Percentiles rank a stretch among this genome's conserved stretches.
Evolutionary conservation across 148 eudicot genomes (phyloP).

Genomic region (Chenopodium formosanum): DNA sequence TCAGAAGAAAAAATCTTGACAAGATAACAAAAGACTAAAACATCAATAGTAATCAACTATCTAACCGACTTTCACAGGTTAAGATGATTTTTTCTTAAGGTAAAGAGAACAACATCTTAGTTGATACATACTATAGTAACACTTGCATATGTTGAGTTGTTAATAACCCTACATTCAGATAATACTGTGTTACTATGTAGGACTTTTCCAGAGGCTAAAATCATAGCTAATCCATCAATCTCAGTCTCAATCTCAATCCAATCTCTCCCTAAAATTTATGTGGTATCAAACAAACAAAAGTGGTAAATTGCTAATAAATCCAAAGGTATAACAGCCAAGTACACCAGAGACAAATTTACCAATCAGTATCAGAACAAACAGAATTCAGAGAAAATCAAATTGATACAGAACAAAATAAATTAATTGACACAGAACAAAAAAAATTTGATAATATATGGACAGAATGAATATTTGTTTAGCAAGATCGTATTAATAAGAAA

Average conservation of each 20-base stretch:
- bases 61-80: too few relatives aligned
- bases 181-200: not conserved
- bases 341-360: not conserved
- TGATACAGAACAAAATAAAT: not conserved
- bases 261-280: not conserved
- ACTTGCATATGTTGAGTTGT: not conserved
- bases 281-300: too few relatives aligned
- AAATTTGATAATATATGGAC: not conserved
- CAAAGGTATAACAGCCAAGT: not conserved
- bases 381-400: not conserved
- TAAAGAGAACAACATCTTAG: too few relatives aligned
- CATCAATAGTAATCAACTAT: too few relatives aligned
- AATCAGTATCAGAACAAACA: not conserved
- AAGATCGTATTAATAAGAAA: not conserved
- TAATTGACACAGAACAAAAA: too few relatives aligned
- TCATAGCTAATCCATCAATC: not conserved
- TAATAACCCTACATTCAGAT: not conserved
- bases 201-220: not conserved
- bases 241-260: not conserved
- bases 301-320: not conserved
- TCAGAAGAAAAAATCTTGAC: too few relatives aligned
- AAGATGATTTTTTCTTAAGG: too few relatives aligned
- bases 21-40: too few relatives aligned
- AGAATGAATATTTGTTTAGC: slow-evolving; percentile 1
- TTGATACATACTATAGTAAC: too few relatives aligned